These are phyloP conservation scores for Pichia phayaonensis DNA, from an alignment of 805 yeast species.

Conservation along the genomic window DNA sequence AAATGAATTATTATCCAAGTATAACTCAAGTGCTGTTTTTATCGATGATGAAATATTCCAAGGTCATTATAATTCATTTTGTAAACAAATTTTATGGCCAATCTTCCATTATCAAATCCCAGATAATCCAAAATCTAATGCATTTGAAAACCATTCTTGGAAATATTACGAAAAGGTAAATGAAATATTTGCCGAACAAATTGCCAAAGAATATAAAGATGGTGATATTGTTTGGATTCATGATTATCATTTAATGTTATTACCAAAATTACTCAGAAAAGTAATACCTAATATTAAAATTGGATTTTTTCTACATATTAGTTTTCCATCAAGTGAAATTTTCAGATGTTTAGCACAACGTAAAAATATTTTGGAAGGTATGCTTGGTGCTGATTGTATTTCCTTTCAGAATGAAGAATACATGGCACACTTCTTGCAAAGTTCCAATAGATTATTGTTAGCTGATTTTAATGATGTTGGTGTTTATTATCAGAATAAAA, in stretches of 20 bases:
- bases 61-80: conserved; percentile 86
- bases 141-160: conserved; percentile 96
- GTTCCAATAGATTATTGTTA: conserved; percentile 73
- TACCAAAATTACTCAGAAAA: conserved; percentile 76
- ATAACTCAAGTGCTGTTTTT: conserved; percentile 56
- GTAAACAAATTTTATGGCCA: conserved; percentile 96
- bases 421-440: conserved; percentile 87
- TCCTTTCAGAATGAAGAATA: conserved; percentile 91
- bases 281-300: conserved; percentile 75
- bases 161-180: conserved; percentile 70
- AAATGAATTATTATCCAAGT: conserved; percentile 37
- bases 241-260: conserved; percentile 84
- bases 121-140: conserved; percentile 87
- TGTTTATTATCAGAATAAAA: conserved; percentile 51
- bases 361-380: conserved; percentile 64
- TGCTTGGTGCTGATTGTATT: conserved; percentile 82
- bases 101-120: conserved; percentile 90
- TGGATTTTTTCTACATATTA: conserved; percentile 86
- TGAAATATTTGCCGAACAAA: conserved; percentile 68
- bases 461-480: conserved; percentile 70
- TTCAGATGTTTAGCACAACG: conserved; percentile 91
- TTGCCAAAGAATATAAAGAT: conserved; percentile 57
- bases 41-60: conserved; percentile 74
- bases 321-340: conserved; percentile 94
- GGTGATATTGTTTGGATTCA: conserved; percentile 89